These are phyloP conservation scores for Hamamelis virginiana DNA, from an alignment of 164 flowering plant species.

Conservation along the genomic window DNA sequence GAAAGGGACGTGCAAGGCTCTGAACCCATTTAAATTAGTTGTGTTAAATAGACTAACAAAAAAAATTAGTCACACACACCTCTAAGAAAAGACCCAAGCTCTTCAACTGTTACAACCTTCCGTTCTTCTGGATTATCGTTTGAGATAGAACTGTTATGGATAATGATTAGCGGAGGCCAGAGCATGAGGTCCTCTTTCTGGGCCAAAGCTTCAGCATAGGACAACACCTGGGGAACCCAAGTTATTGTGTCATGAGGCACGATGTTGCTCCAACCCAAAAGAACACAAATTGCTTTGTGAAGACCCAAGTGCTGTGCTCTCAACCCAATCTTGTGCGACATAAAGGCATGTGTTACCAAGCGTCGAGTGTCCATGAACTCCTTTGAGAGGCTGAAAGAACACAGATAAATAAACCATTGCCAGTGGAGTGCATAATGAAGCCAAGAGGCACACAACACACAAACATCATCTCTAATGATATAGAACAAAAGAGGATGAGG, in stretches of 20 bases:
- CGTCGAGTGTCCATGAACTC: constrained; percentile 36
- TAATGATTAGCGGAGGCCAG: constrained; percentile 42
- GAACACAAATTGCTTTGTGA: constrained; percentile 41
- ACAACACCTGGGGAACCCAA: constrained; percentile 31
- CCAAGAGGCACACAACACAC: neutral
- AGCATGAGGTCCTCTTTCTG: constrained; percentile 43
- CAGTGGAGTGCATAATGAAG: neutral
- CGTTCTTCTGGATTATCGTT: constrained; percentile 18
- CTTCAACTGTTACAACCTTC: constrained; percentile 28
- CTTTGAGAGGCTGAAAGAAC: constrained; percentile 31
- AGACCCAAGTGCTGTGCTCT: constrained; percentile 40
- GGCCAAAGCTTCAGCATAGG: constrained; percentile 31
- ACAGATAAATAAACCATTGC: constrained; percentile 4
- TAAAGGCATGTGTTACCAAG: constrained; percentile 38
- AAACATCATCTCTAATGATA: neutral
- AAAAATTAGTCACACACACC: constrained; percentile 22
- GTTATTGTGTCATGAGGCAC: constrained; percentile 19
- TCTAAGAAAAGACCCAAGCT: constrained; percentile 32
- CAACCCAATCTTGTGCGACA: constrained; percentile 32
- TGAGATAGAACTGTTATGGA: constrained; percentile 30
- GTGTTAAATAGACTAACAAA: neutral
- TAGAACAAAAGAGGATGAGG: neutral
- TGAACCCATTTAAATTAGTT: neutral
- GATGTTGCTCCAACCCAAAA: constrained; percentile 38
- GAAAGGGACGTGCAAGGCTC: neutral